These are phyloP conservation scores for Viola pubescens DNA, from an alignment of 441 rosid species.

Conservation along the genomic window DNA sequence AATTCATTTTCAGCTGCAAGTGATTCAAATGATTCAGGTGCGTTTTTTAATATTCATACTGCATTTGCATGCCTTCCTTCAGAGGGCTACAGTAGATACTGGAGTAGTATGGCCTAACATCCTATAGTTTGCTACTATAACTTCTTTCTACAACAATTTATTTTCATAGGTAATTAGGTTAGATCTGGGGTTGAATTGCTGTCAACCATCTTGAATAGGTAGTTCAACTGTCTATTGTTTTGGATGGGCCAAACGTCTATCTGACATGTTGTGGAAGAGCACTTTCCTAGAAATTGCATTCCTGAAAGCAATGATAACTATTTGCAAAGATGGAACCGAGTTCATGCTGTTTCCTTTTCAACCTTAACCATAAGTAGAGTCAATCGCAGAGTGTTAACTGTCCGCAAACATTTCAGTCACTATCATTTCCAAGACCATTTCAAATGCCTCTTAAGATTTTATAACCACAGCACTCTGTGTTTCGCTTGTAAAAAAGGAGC, in stretches of 20 bases:
- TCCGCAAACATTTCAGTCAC: too few species aligned
- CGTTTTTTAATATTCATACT: constrained; percentile 7
- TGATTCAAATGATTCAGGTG: constrained; percentile 34
- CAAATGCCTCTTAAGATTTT: too few species aligned
- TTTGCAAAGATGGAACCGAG: background rate
- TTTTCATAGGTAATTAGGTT: too few species aligned
- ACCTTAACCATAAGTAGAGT: too few species aligned
- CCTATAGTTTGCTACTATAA: too few species aligned
- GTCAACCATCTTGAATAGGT: too few species aligned
- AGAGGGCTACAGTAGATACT: background rate
- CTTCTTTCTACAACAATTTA: too few species aligned
- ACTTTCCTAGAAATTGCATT: constrained; percentile 23
- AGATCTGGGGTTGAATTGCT: too few species aligned
- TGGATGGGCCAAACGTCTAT: background rate
- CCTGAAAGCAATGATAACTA: background rate
- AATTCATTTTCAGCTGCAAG: constrained; percentile 23
- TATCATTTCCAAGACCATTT: too few species aligned
- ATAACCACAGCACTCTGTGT: too few species aligned
- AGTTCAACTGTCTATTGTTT: background rate
- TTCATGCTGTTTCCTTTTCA: background rate
- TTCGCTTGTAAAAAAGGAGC: too few species aligned
- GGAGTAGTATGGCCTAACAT: background rate
- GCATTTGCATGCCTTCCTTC: background rate
- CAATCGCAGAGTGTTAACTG: too few species aligned
- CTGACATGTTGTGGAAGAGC: constrained; percentile 14